phyloP scores from a whole-genome alignment of 225 moss, liverwort and hornwort genomes.

The Polytrichum commune region DNA sequence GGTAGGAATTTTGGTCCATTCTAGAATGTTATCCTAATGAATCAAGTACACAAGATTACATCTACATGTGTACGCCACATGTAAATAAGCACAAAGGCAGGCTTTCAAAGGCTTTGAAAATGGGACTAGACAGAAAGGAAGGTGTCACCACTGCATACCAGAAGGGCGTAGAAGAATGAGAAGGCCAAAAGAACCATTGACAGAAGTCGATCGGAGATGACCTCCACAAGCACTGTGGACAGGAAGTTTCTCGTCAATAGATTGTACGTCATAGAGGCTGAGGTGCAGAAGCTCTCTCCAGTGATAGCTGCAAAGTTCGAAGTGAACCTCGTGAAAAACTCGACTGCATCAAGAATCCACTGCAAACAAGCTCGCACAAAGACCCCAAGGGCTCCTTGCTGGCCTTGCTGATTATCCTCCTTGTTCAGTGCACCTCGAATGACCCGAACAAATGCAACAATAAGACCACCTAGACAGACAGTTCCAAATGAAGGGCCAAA shows the following conservation, averaged over 20 bases:
- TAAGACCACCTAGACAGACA: slow-evolving; percentile 66
- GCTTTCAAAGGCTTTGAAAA: too few species aligned
- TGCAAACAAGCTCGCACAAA: slow-evolving; percentile 68
- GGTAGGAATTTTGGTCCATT: too few species aligned
- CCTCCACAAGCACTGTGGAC: slow-evolving; percentile 78
- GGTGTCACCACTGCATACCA: slow-evolving; percentile 25
- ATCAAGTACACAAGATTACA: not conserved
- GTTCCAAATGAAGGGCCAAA: slow-evolving; percentile 84
- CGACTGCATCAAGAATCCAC: slow-evolving; percentile 59
- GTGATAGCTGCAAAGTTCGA: slow-evolving; percentile 85
- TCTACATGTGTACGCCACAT: not conserved
- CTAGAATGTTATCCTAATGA: not conserved
- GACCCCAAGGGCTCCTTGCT: slow-evolving; percentile 39
- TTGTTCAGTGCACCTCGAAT: slow-evolving; percentile 58
- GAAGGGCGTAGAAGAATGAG: slow-evolving; percentile 49
- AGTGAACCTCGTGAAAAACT: slow-evolving; percentile 81
- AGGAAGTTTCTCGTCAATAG: slow-evolving; percentile 65
- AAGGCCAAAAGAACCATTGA: slow-evolving; percentile 45
- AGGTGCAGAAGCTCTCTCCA: slow-evolving; percentile 71
- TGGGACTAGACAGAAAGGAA: too few species aligned
- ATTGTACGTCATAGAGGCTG: slow-evolving; percentile 62
- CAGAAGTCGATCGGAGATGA: slow-evolving; percentile 64
- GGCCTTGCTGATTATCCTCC: slow-evolving; percentile 25
- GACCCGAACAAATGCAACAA: slow-evolving; percentile 51
- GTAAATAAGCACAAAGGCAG: too few species aligned